Base-by-base conservation (phyloP, 495 filamentous ascomycete species). In the Bacidia rubella region DNA sequence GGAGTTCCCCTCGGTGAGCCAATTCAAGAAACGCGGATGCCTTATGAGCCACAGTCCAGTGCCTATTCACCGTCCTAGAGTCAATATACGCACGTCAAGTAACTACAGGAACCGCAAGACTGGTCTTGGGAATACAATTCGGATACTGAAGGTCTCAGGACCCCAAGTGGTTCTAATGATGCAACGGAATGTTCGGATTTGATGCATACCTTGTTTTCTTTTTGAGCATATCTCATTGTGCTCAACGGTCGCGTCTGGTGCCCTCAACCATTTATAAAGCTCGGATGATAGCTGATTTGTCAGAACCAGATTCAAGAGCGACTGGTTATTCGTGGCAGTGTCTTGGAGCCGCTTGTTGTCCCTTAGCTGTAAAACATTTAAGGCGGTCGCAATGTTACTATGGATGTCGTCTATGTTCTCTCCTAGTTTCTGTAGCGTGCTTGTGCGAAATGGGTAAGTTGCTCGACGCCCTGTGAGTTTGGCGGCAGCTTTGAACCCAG, bases 41-140 rank as follows among this genome's bases (percentile, higher is more conserved):
- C 67, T 57, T 38, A 70, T 32, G 12, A 70, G 57, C 68, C 68
- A 71, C 5, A 55, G 22, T 0, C 68, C 68, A 1, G 63, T 66
- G 0, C 49, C 40, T 21, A n/a, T n/a, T n/a, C n/a, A n/a, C n/a
- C n/a, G n/a, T n/a, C n/a, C n/a, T n/a, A n/a, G n/a, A n/a, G n/a
- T n/a, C n/a, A n/a, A n/a, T n/a, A n/a, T n/a, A n/a, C n/a, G n/a
- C n/a, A n/a, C n/a, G n/a, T n/a, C n/a, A n/a, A n/a, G n/a, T n/a
- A n/a, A n/a, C n/a, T n/a, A n/a, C n/a, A n/a, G n/a, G n/a, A n/a
- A n/a, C n/a, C n/a, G n/a, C n/a, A n/a, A n/a, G n/a, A n/a, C n/a
- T n/a, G n/a, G n/a, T n/a, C n/a, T n/a, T n/a, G n/a, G n/a, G n/a
- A n/a, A n/a, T n/a, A n/a, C n/a, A n/a, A n/a, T n/a, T n/a, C n/a